Base-by-base conservation (phyloP, 257 asterid species). In the Solanum piurae region DNA sequence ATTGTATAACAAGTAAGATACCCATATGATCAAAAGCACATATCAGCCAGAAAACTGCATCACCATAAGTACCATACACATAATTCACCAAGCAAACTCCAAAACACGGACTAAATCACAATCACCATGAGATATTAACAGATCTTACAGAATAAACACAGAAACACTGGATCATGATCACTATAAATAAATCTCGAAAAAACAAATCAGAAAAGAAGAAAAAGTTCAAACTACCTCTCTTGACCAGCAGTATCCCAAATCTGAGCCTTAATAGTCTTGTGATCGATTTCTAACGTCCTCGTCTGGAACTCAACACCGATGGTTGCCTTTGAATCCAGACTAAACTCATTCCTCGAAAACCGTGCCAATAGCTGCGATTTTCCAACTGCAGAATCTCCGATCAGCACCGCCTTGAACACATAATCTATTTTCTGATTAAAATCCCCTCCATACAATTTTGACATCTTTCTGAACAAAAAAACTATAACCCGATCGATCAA, bases 161-260 rank as follows among this genome's bases (percentile, higher is more conserved):
- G 5, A 18, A 36, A 2, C 20, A 74, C 20, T 20, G 9, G 11
- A 74, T 74, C 31, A 74, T 36, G 79, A 31, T 86, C 69, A 72
- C 49, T 86, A 27, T 18, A 27, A 42, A 33, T 71, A 71, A 69
- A 60, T 37, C 42, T n/a, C 29, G 23, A 71, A 1, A 49, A 49
- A 23, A 83, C 49, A 29, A 82, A 49, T 33, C 38, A 80, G 33
- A 80, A 44, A 80, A 49, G 31, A 46, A 34, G 72, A 9, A 29
- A 14, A 62, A 40, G 79, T 44, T 60, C 80, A 73, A 33, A 64
- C 12, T 40, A 95, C 98, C 98, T 93, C 52, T 95, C 98, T 29
- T 95, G 98, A 71, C 98, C 98, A 86, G 98, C 98, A 14, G 98
- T 95, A 87, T 95, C 98, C 98, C 98, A 95, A 93, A 95, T 95